These are phyloP conservation scores for Umbilicus rupestris DNA, from an alignment of 164 flowering plant species.

Conservation along the genomic window DNA sequence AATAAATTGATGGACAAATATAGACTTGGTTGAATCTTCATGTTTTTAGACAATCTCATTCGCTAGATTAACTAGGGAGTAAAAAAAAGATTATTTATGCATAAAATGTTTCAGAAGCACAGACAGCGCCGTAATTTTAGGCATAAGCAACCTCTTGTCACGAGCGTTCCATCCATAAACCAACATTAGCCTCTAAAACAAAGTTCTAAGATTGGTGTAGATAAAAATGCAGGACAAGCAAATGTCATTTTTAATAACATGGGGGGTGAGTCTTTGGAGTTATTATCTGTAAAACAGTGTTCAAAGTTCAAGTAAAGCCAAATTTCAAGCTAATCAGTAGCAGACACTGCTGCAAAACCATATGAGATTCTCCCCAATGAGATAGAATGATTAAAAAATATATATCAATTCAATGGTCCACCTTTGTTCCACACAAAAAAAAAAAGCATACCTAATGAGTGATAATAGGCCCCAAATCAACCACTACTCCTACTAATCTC, in stretches of 20 bases:
- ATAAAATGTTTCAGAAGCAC: background rate
- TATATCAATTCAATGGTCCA: background rate
- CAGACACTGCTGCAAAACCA: background rate
- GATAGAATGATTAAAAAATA: background rate
- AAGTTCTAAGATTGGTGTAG: background rate
- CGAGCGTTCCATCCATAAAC: constrained; percentile 1
- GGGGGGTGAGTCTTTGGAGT: constrained; percentile 4
- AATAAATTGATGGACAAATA: no score
- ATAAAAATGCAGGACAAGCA: background rate
- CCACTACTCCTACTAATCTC: constrained; percentile 7
- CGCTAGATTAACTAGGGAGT: background rate
- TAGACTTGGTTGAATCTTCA: background rate
- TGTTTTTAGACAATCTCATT: background rate
- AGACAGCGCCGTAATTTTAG: constrained; percentile 4
- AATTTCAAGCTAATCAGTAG: background rate
- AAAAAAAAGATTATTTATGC: background rate
- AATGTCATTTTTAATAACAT: background rate
- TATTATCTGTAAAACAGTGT: background rate
- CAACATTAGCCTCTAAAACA: background rate
- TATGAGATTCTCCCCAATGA: constrained; percentile 1
- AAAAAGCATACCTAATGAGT: constrained; percentile 7
- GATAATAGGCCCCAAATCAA: background rate
- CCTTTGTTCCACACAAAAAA: constrained; percentile 7
- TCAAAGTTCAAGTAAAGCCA: background rate
- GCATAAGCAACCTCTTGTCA: background rate